A percentile compares a stretch with the other conserved stretches of the same genome.
Evolutionary conservation across 2,329 filamentous ascomycete species (phyloP).

Genomic region (Colletotrichum paranaense): DNA sequence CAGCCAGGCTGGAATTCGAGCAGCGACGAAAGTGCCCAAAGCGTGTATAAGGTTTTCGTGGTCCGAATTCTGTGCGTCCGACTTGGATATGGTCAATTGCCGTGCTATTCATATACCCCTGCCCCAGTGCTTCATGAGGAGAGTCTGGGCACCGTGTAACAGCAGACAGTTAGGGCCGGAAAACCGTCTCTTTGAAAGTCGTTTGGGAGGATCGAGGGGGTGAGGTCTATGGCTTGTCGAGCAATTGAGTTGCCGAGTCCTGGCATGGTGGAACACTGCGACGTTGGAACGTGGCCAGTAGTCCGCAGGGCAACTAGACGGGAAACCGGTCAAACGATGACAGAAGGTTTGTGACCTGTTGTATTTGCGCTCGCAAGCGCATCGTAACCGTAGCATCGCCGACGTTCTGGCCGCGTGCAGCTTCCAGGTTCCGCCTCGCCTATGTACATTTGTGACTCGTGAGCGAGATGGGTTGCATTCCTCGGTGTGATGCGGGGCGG

Average conservation of each 20-base stretch:
- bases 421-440: slow-evolving; percentile 5
- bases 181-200: not conserved
- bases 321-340: not conserved
- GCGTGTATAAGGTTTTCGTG: slow-evolving; percentile 23
- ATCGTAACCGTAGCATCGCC: slow-evolving; percentile 7
- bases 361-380: slow-evolving; percentile 1
- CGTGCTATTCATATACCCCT: not conserved
- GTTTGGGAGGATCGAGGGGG: not conserved
- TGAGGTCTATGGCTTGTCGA: not conserved
- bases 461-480: not conserved
- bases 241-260: not conserved
- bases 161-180: not conserved
- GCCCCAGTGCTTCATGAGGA: not conserved
- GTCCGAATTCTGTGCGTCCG: not conserved
- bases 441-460: slow-evolving; percentile 3
- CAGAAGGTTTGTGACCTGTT: not conserved
- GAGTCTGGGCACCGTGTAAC: not conserved
- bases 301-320: not conserved
- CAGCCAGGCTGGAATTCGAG: not conserved
- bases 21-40: slow-evolving; percentile 10
- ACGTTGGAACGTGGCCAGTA: slow-evolving; percentile 3
- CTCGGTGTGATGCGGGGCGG: not conserved
- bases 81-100: slow-evolving; percentile 1
- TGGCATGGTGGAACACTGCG: not conserved
- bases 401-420: not conserved